Conservation (phyloP, 306 rosid genomes). For the Coriaria nepalensis region DNA sequence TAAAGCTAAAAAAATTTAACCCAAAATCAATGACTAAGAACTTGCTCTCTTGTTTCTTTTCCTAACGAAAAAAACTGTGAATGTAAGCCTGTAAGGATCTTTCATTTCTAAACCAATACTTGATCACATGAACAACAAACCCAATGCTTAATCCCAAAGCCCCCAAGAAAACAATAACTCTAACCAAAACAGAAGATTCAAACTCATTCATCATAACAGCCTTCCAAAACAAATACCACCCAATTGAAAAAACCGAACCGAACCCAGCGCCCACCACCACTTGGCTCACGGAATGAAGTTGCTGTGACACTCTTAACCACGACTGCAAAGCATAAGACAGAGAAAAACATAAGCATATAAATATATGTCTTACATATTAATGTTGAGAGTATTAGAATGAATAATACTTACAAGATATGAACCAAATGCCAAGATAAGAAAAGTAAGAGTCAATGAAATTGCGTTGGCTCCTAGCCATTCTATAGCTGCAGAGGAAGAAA, state of each 20-base stretch:
- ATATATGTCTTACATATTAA: background rate
- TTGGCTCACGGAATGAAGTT: constrained; percentile 62
- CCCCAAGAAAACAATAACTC: constrained; percentile 30
- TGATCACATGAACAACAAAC: constrained; percentile 33
- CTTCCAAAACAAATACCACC: constrained; percentile 68
- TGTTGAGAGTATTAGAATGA: background rate
- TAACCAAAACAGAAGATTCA: constrained; percentile 38
- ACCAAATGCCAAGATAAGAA: constrained; percentile 37
- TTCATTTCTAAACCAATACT: constrained; percentile 51
- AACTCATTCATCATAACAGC: constrained; percentile 40
- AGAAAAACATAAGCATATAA: constrained; percentile 13
- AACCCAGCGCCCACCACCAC: constrained; percentile 60
- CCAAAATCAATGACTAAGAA: too few species aligned
- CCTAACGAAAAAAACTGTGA: too few species aligned
- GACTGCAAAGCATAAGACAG: constrained; percentile 33
- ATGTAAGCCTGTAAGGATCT: background rate
- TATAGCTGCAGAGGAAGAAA: constrained; percentile 35
- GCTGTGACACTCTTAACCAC: constrained; percentile 71
- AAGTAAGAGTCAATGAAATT: constrained; percentile 25
- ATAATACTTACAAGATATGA: constrained; percentile 62
- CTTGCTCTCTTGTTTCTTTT: too few species aligned
- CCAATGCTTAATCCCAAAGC: constrained; percentile 48
- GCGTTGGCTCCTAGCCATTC: constrained; percentile 59
- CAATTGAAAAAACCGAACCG: constrained; percentile 36
- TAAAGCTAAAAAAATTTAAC: too few species aligned